Conservation (phyloP, 1,284 basidiomycete genomes). For the Psilocybe mexicana region DNA sequence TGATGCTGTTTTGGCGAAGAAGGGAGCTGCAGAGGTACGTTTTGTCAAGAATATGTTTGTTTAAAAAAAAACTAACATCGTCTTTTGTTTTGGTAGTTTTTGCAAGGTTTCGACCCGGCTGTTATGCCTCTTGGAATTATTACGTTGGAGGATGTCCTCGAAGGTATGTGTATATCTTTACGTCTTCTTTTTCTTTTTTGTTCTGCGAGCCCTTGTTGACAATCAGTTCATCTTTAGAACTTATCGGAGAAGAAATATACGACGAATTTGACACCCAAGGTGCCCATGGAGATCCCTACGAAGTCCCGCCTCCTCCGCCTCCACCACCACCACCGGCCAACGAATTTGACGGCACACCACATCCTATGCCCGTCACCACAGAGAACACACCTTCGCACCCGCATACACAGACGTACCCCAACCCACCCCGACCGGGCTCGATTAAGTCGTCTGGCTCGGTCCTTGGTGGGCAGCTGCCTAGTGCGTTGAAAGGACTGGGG, state of each 20-base stretch:
- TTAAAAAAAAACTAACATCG: not conserved
- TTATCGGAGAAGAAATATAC: conserved; percentile 89
- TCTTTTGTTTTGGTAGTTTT: conserved; percentile 47
- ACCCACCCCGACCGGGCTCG: not conserved
- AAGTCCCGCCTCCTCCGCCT: conserved; percentile 43
- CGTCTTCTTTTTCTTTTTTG: not conserved
- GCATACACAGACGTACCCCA: not conserved
- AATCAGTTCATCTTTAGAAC: conserved; percentile 46
- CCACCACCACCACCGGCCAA: no score
- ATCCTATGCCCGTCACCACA: no score
- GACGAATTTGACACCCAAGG: conserved; percentile 83
- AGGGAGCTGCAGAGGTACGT: conserved; percentile 63
- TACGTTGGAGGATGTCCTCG: conserved; percentile 90
- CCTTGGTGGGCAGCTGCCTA: conserved; percentile 35
- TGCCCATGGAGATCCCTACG: conserved; percentile 61
- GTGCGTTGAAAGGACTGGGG: conserved; percentile 46
- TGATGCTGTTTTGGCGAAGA: conserved; percentile 75
- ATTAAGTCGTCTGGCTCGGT: not conserved
- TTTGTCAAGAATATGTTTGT: not conserved
- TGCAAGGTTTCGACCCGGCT: conserved; percentile 72
- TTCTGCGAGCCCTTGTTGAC: conserved; percentile 2
- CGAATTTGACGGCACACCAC: conserved; percentile 12
- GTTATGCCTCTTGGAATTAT: conserved; percentile 89
- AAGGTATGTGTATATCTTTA: conserved; percentile 51
- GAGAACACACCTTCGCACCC: not conserved